phyloP scores from a whole-genome alignment of 176 grass and related monocot genomes.

The Cenchrus fungigraminus region DNA sequence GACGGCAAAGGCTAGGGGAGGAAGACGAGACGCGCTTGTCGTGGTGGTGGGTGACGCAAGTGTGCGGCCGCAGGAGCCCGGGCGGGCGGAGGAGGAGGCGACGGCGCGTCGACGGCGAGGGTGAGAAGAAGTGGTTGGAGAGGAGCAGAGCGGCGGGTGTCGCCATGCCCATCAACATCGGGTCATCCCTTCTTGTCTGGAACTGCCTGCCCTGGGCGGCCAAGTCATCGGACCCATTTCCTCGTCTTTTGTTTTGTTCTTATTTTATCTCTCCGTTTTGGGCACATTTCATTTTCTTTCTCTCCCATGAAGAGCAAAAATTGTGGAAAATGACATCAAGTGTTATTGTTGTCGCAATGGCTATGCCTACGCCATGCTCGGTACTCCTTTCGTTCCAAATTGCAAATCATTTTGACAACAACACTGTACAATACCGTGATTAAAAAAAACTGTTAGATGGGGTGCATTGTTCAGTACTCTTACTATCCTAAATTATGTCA shows the following conservation, averaged over 20 bases:
- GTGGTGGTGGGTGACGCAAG: not conserved
- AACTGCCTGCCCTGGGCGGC: no score
- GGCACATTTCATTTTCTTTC: not conserved
- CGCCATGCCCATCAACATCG: slow-evolving; percentile 22
- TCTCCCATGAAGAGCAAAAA: not conserved
- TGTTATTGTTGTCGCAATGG: not conserved
- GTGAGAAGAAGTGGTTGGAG: slow-evolving; percentile 21
- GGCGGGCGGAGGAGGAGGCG: not conserved
- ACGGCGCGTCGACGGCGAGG: not conserved
- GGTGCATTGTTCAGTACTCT: no score
- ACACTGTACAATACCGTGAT: no score
- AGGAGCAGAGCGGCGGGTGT: slow-evolving; percentile 19
- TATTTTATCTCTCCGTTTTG: not conserved
- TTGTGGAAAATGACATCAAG: not conserved
- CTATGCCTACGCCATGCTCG: no score
- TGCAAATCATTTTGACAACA: no score
- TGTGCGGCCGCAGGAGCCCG: not conserved
- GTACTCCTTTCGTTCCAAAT: no score
- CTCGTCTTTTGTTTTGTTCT: not conserved
- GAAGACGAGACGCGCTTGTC: not conserved
- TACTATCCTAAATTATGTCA: no score
- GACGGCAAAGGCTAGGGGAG: not conserved
- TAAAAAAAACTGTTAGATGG: no score
- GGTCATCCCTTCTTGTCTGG: not conserved
- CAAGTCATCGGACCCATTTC: not conserved